Conservation (phyloP, 495 filamentous ascomycete genomes). For the Daldinia concentrica region DNA sequence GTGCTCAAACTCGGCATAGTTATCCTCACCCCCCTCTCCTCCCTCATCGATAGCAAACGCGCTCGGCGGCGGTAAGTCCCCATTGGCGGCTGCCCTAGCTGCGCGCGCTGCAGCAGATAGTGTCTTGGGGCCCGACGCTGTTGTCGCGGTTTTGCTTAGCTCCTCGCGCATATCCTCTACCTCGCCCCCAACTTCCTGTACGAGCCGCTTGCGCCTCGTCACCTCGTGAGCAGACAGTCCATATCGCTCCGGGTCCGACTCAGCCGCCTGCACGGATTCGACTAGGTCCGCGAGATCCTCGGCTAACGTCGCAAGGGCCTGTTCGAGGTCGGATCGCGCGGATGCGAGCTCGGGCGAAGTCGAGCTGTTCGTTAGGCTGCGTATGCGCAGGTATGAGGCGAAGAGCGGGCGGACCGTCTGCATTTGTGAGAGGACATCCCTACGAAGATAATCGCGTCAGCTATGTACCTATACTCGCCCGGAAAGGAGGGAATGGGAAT, state of each 20-base stretch:
- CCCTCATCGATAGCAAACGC: slow-evolving; percentile 66
- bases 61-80: slow-evolving; percentile 73
- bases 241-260: slow-evolving; percentile 88
- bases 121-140: not conserved
- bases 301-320: slow-evolving; percentile 76
- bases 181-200: slow-evolving; percentile 88
- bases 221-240: slow-evolving; percentile 88
- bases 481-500: not conserved
- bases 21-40: slow-evolving; percentile 59
- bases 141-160: slow-evolving; percentile 53
- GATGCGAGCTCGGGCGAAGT: slow-evolving; percentile 85
- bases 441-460: slow-evolving; percentile 48
- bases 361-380: slow-evolving; percentile 69
- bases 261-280: slow-evolving; percentile 86
- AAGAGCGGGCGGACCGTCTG: slow-evolving; percentile 83
- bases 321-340: slow-evolving; percentile 82
- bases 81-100: slow-evolving; percentile 45
- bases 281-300: slow-evolving; percentile 90
- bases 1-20: slow-evolving; percentile 89
- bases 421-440: slow-evolving; percentile 86
- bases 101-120: slow-evolving; percentile 38
- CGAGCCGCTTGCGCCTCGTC: slow-evolving; percentile 77
- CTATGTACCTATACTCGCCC: not conserved
- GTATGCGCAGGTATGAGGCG: slow-evolving; percentile 95
- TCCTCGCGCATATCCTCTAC: slow-evolving; percentile 89